Percentiles rank a stretch among this genome's conserved stretches.
Conservation (phyloP, 2,329 filamentous ascomycete species). For the Orbilia javanica region DNA sequence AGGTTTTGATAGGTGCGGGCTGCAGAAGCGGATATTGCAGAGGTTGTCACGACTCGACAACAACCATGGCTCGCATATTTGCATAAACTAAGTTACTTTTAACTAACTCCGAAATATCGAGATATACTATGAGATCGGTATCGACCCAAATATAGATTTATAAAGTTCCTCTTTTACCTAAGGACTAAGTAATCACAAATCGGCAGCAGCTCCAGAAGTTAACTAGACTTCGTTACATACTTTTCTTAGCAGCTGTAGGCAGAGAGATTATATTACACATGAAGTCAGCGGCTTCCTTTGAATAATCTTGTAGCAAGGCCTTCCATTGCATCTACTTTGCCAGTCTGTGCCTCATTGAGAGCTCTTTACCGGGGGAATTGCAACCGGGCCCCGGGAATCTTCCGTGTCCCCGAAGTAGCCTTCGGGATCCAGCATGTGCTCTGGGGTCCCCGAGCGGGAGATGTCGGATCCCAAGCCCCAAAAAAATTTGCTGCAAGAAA, state of each 20-base stretch:
- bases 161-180: slow-evolving; percentile 8
- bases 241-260: slow-evolving; percentile 14
- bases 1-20: background rate
- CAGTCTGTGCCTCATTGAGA: slow-evolving; percentile 3
- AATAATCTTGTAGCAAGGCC: background rate
- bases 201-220: too few relatives aligned
- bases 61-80: slow-evolving; percentile 25
- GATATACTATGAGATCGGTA: slow-evolving; percentile 24
- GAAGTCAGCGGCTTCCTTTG: slow-evolving; percentile 14
- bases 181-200: slow-evolving; percentile 11
- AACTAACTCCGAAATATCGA: slow-evolving; percentile 35
- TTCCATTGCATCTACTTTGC: too few relatives aligned
- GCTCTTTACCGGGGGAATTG: slow-evolving; percentile 14
- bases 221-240: background rate
- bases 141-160: slow-evolving; percentile 38
- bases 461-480: slow-evolving; percentile 34
- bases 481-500: background rate
- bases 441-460: slow-evolving; percentile 35
- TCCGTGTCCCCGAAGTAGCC: slow-evolving; percentile 21
- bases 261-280: slow-evolving; percentile 10
- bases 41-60: slow-evolving; percentile 21
- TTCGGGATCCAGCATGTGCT: slow-evolving; percentile 8
- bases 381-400: background rate
- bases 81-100: background rate
- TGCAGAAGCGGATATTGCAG: slow-evolving; percentile 23